Evolutionary conservation across 768 basidiomycete species (phyloP), one percentile per base, ranked within the genome.

Genomic region (Termitomyces sp.): DNA sequence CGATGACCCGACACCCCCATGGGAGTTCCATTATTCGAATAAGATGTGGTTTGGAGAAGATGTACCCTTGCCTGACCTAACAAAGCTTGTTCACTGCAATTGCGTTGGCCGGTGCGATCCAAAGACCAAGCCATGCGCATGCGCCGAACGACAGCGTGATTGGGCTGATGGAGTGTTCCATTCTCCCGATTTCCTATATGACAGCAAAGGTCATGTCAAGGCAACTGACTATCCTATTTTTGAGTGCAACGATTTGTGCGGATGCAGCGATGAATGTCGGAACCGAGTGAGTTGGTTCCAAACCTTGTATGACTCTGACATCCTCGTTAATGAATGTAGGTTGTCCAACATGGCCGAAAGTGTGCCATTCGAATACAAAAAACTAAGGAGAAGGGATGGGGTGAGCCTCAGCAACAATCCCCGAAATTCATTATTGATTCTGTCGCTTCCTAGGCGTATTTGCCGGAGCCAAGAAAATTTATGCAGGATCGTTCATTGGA

Each of bases 11-110:
- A 82, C 86, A 22, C 93, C 94, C 0, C 82, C 82, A 26, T 93
- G 89, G 83, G 93, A 96, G 65, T 97, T 95, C 65, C 77, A 87
- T 59, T 96, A 96, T 68, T 86, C 89, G 12, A 95, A 96, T 69
- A 73, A 82, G 53, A 84, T 94, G 77, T 89, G 89, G 80, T 85
- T 86, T 58, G 83, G 82, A 2, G 78, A 85, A 13, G 83, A 76
- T 5, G 88, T 95, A 2, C 85, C 87, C 0, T 79, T 79, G 12
- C 88, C 91, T 1, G 85, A 89, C 61, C 65, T 81, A 20, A 71
- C 74, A 34, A 75, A 75, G 26, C 71, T 93, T 45, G 65, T 78
- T 27, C 83, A 92, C 2, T 97, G 94, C 63, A 81, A 77, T 55
- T 97, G 94, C 66, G 71, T 81, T 16, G 93, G 92, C 0, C 74